Conservation (phyloP, 768 basidiomycete genomes). For the Phlebiopsis flavidoalba region DNA sequence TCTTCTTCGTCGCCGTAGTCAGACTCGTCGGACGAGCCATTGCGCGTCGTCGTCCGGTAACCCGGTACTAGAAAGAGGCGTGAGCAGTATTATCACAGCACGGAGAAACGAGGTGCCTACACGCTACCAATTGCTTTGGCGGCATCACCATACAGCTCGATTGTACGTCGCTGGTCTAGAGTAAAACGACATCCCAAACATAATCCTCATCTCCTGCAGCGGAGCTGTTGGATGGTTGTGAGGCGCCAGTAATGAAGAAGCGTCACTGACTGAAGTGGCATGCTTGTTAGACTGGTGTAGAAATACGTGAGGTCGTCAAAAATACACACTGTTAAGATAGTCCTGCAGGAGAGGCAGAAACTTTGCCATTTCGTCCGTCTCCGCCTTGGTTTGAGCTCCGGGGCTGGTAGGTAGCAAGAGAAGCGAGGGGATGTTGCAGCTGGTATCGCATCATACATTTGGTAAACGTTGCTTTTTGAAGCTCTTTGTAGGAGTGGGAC, state of each 20-base stretch:
- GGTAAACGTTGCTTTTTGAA: conserved; percentile 34
- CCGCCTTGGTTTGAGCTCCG: background rate
- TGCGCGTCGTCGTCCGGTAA: conserved; percentile 54
- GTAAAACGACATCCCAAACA: conserved; percentile 83
- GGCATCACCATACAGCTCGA: conserved; percentile 53
- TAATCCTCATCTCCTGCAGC: conserved; percentile 45
- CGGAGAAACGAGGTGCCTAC: conserved; percentile 33
- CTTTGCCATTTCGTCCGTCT: conserved; percentile 65
- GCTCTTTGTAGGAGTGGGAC: conserved; percentile 49
- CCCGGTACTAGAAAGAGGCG: conserved; percentile 37
- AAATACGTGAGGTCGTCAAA: too few relatives aligned
- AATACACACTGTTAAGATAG: conserved; percentile 51
- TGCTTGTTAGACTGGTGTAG: background rate
- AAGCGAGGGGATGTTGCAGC: conserved; percentile 12
- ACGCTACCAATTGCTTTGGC: conserved; percentile 54
- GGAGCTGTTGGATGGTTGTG: background rate
- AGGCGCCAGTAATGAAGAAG: background rate
- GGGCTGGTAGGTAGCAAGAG: conserved; percentile 4
- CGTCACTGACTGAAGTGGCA: background rate
- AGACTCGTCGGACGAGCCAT: conserved; percentile 22
- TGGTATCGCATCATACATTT: conserved; percentile 71
- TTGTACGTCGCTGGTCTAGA: conserved; percentile 55
- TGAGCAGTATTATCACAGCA: background rate
- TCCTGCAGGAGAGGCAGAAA: conserved; percentile 75
- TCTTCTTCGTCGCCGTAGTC: conserved; percentile 25